Evolutionary conservation across 495 filamentous ascomycete genomes (phyloP).

Genomic region (Hyaloscypha hepaticicola): DNA sequence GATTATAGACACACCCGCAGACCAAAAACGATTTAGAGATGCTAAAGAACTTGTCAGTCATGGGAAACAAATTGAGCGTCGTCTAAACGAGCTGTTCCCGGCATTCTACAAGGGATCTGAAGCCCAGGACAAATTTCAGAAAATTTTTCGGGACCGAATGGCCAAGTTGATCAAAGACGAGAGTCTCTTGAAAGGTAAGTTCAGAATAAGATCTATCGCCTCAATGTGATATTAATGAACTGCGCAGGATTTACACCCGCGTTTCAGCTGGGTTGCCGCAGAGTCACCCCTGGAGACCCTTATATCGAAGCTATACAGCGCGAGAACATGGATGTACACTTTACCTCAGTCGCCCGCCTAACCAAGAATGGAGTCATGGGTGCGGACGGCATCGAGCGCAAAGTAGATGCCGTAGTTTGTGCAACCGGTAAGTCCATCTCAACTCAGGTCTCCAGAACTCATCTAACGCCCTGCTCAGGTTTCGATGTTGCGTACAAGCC

Average conservation of each 20-base stretch:
- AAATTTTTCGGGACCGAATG: not conserved
- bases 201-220: too few relatives aligned
- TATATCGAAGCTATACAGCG: slow-evolving; percentile 4
- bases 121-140: not conserved
- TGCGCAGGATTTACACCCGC: not conserved
- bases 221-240: not conserved
- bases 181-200: slow-evolving; percentile 1
- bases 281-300: not conserved
- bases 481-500: slow-evolving; percentile 2
- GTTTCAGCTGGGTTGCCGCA: slow-evolving; percentile 1
- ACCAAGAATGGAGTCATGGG: not conserved
- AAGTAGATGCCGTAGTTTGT: slow-evolving; percentile 3
- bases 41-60: not conserved
- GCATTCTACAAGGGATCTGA: not conserved
- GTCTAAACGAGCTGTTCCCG: not conserved
- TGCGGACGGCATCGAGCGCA: not conserved
- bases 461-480: not conserved
- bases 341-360: not conserved
- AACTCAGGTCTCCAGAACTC: not conserved
- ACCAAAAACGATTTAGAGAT: not conserved
- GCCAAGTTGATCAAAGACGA: not conserved
- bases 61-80: not conserved
- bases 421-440: not conserved
- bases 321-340: not conserved
- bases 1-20: not conserved